Percentiles rank a stretch among this genome's conserved stretches.
Conservation (phyloP, 2,329 filamentous ascomycete genomes). For the Zymoseptoria brevis region DNA sequence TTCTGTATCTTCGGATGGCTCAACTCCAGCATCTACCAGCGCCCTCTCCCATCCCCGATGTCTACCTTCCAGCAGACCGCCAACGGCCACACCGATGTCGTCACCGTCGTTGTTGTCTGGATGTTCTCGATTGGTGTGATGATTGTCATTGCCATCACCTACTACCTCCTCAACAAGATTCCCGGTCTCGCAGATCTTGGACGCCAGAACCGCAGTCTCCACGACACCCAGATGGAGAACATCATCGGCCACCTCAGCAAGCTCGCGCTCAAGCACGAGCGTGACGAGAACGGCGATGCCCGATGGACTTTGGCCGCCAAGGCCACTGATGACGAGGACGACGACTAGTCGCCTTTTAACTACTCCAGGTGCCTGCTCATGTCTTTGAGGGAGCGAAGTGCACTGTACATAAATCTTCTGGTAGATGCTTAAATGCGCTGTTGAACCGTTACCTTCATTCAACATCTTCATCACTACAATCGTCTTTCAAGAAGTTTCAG, state of each 20-base stretch:
- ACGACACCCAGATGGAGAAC: conserved; percentile 59
- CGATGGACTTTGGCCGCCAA: conserved; percentile 40
- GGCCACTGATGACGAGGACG: conserved; percentile 40
- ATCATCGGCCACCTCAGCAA: conserved; percentile 58
- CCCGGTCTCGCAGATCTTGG: conserved; percentile 54
- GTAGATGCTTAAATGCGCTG: background rate
- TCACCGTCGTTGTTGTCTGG: conserved; percentile 59
- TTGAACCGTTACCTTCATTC: background rate
- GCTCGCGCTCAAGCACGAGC: conserved; percentile 53
- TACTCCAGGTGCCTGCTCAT: background rate
- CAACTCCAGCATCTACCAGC: conserved; percentile 42
- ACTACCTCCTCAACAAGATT: conserved; percentile 54
- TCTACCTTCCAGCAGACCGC: conserved; percentile 25
- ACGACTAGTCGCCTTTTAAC: conserved; percentile 33
- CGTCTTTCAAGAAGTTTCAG: background rate
- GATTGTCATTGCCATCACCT: conserved; percentile 58
- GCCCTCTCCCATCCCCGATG: conserved; percentile 36
- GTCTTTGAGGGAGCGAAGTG: background rate
- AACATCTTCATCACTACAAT: background rate
- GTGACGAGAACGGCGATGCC: conserved; percentile 39
- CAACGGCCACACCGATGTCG: conserved; percentile 50
- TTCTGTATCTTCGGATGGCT: conserved; percentile 73
- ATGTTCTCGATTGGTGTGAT: conserved; percentile 58
- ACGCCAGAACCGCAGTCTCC: conserved; percentile 52
- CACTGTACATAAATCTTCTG: background rate